Conservation (phyloP, 805 yeast species). For the Maudiozyma bulderi region DNA sequence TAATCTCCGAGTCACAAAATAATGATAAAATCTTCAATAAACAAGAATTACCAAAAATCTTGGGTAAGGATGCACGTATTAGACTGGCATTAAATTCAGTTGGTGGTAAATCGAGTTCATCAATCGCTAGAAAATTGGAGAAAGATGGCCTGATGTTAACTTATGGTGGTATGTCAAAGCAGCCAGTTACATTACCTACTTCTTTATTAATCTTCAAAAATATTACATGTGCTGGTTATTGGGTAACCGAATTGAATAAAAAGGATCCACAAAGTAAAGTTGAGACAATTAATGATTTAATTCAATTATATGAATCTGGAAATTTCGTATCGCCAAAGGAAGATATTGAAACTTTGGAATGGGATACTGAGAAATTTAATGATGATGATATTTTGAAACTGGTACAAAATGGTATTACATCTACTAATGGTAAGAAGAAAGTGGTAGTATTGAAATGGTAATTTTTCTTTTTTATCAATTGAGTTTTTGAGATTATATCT, state of each 20-base stretch:
- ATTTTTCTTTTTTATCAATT: not conserved
- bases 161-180: slow-evolving; percentile 96
- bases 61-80: slow-evolving; percentile 39
- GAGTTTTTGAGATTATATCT: too few relatives aligned
- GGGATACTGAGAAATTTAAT: slow-evolving; percentile 21
- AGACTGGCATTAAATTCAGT: slow-evolving; percentile 84
- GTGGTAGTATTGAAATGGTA: slow-evolving; percentile 24
- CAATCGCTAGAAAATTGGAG: slow-evolving; percentile 73
- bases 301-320: slow-evolving; percentile 50
- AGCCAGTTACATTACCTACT: slow-evolving; percentile 88
- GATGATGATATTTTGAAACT: slow-evolving; percentile 35
- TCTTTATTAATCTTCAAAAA: slow-evolving; percentile 84
- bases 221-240: slow-evolving; percentile 77
- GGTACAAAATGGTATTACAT: slow-evolving; percentile 36
- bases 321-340: slow-evolving; percentile 42
- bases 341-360: slow-evolving; percentile 31
- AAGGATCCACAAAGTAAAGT: slow-evolving; percentile 51
- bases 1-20: slow-evolving; percentile 82
- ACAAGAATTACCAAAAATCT: slow-evolving; percentile 38
- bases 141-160: slow-evolving; percentile 72
- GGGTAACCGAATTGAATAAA: slow-evolving; percentile 71
- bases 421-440: slow-evolving; percentile 25
- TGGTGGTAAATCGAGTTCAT: slow-evolving; percentile 80
- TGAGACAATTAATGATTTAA: slow-evolving; percentile 43
- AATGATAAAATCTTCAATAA: slow-evolving; percentile 56